phyloP scores from a whole-genome alignment of 164 flowering plant genomes.

The Magnolia officinalis region DNA sequence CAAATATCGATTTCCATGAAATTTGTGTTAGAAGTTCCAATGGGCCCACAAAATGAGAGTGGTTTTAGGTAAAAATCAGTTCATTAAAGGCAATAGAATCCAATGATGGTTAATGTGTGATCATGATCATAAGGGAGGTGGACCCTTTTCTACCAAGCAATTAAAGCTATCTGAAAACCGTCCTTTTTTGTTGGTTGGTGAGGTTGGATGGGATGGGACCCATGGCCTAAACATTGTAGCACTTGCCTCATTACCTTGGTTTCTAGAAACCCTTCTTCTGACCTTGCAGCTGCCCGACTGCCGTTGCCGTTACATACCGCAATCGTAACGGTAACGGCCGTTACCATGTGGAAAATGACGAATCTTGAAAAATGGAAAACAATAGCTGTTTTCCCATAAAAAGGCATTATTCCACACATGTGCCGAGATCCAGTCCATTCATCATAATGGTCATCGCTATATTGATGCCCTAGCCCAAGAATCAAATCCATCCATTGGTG shows the following conservation, averaged over 20 bases:
- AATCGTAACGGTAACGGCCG: background rate
- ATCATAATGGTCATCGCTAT: no score
- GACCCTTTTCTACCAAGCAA: background rate
- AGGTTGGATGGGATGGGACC: background rate
- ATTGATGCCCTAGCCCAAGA: no score
- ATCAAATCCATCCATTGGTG: no score
- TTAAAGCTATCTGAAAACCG: background rate
- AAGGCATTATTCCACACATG: no score
- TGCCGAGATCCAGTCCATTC: no score
- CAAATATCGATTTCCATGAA: no score
- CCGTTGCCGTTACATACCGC: background rate
- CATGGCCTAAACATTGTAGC: background rate
- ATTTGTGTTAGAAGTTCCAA: background rate
- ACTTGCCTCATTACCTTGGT: background rate
- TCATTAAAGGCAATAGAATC: background rate
- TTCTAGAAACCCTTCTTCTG: background rate
- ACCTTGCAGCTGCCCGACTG: background rate
- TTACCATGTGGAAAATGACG: background rate
- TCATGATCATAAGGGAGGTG: background rate
- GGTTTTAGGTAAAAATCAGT: background rate
- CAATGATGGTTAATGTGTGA: no score
- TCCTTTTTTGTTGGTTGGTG: background rate
- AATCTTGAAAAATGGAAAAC: background rate
- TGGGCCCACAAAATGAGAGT: background rate
- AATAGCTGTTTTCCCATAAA: no score